Conservation (phyloP, 495 filamentous ascomycete genomes). For the Penicillium coprophilum region DNA sequence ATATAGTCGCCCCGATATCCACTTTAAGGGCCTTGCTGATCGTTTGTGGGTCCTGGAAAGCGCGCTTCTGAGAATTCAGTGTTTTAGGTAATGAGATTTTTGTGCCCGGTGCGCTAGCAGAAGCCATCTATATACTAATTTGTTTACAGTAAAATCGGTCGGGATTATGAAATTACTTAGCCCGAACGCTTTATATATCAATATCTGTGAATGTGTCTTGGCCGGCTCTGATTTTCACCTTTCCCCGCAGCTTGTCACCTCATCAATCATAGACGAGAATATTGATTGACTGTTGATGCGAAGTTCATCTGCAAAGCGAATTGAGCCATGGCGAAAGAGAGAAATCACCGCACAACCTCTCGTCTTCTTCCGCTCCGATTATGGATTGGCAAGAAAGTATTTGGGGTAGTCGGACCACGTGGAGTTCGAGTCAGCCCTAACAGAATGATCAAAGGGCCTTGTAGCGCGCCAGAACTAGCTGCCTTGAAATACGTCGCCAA, state of each 20-base stretch:
- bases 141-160: no score
- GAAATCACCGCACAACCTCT: not conserved
- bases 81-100: no score
- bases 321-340: not conserved
- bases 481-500: conserved; percentile 5
- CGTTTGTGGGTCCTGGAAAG: no score
- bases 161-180: no score
- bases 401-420: conserved; percentile 1
- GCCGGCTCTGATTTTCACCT: no score
- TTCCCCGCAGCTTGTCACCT: not conserved
- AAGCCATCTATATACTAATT: no score
- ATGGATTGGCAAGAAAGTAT: conserved; percentile 6
- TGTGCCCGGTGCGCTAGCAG: no score
- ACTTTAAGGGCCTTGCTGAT: no score
- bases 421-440: conserved; percentile 10
- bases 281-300: not conserved
- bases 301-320: not conserved
- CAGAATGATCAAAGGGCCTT: conserved; percentile 16
- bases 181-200: no score
- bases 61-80: no score
- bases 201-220: no score
- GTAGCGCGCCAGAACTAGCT: not conserved
- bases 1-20: no score
- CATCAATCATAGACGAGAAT: not conserved
- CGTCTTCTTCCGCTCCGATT: not conserved